These are phyloP conservation scores for Trichoderma erinaceum DNA, from an alignment of 495 filamentous ascomycete genomes.

Conservation along the genomic window DNA sequence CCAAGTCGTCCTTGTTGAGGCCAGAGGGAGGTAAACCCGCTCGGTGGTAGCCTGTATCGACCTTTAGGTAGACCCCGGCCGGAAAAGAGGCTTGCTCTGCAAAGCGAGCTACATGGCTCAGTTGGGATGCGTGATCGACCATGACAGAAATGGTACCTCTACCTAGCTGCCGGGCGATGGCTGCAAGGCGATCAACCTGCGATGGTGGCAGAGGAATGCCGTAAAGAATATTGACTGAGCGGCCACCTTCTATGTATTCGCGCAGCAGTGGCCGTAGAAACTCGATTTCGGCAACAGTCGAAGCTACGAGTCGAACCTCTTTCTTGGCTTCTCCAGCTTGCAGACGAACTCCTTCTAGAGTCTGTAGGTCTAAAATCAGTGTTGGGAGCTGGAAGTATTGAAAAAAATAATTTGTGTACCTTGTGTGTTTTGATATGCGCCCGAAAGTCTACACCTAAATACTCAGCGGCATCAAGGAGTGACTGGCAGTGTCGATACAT, in stretches of 20 bases:
- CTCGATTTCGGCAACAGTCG: conserved; percentile 77
- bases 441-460: conserved; percentile 8
- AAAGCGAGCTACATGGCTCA: conserved; percentile 40
- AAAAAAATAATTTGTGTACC: not conserved
- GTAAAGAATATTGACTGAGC: conserved; percentile 66
- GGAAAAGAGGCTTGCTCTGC: conserved; percentile 32
- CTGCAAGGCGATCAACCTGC: conserved; percentile 49
- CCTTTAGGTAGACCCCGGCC: conserved; percentile 62
- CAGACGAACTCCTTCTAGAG: not conserved
- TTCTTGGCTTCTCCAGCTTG: not conserved
- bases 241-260: conserved; percentile 45
- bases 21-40: conserved; percentile 50
- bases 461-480: not conserved
- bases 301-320: conserved; percentile 52
- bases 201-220: conserved; percentile 67
- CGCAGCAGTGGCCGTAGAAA: conserved; percentile 55
- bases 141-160: conserved; percentile 56
- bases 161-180: conserved; percentile 44
- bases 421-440: conserved; percentile 16
- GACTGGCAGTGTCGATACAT: conserved; percentile 2
- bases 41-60: conserved; percentile 74
- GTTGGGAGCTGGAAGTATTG: not conserved
- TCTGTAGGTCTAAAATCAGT: not conserved
- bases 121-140: conserved; percentile 64
- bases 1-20: conserved; percentile 40